Evolutionary conservation across 306 rosid species (phyloP), one percentile per base, ranked within the genome.

Genomic region (Echinosophora koreensis): DNA sequence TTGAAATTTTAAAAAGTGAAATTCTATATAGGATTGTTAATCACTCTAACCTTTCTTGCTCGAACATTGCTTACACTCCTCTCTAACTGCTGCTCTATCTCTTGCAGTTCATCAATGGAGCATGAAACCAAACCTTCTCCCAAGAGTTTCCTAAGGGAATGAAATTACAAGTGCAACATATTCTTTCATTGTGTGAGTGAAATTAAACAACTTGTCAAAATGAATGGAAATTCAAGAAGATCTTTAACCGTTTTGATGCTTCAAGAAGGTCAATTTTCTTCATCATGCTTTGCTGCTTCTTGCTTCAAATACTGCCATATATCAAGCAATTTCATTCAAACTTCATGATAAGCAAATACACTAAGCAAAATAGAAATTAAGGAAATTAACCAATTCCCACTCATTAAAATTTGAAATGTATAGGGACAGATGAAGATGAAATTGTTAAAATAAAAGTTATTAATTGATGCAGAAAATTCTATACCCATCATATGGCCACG

Each of bases 181-280:
- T 46, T 14, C 39, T 5, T 55, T 16, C 41, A 57, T 16, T 15
- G 6, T 44, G 61, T 46, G 30, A 34, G 18, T 13, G 14, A 12
- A 66, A 34, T 3, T 41, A 41, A 58, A 55, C 6, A 58, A 46
- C 10, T 42, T 28, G 52, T 13, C 39, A 37, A 15, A 7, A 46
- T 44, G 16, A 69, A 54, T 35, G 27, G 44, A 59, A 69, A 50
- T 27, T 32, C 4, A 22, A 59, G 16, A 38, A 47, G 68, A 73
- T 5, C 12, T 17, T 69, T 37, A 81, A 94, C 97, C 95, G 61
- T 82, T 94, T 92, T 30, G 95, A 74, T 69, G 72, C 84, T 84
- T 94, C 98, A 65, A 92, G 97, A 55, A 65, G 69, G 61, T 89
- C 95, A 65, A 92, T 85, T 69, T 92, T 87, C 87, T 84, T 86